A percentile compares a stretch with the other conserved stretches of the same genome.
phyloP scores from a whole-genome alignment of 495 filamentous ascomycete genomes.

The Venustampulla echinocandica region DNA sequence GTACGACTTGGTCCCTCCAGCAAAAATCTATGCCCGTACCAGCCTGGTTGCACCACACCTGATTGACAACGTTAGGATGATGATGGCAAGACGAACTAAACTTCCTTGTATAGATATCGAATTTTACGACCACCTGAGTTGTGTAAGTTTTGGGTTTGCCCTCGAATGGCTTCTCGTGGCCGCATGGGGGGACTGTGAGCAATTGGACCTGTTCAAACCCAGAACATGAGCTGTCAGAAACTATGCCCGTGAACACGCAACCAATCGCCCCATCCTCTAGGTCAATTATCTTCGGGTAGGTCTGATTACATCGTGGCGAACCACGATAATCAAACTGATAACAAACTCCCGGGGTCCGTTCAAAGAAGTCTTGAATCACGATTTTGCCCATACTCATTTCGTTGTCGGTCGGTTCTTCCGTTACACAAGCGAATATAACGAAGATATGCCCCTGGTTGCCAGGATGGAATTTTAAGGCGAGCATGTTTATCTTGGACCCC shows the following conservation, averaged over 20 bases:
- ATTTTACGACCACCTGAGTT: neutral
- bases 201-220: too few species aligned
- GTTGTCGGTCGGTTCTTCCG: too few species aligned
- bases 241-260: too few species aligned
- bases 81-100: constrained; percentile 1
- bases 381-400: too few species aligned
- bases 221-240: too few species aligned
- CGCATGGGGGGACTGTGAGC: too few species aligned
- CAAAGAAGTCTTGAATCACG: neutral
- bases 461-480: neutral
- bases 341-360: too few species aligned
- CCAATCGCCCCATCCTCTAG: too few species aligned
- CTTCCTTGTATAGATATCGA: constrained; percentile 1
- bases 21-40: neutral
- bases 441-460: neutral
- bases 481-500: neutral
- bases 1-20: too few species aligned
- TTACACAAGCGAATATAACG: neutral
- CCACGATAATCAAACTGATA: too few species aligned
- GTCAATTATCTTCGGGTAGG: too few species aligned
- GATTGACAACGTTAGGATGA: neutral
- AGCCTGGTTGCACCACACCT: neutral
- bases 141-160: neutral
- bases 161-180: neutral
- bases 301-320: too few species aligned